Evolutionary conservation across 2,329 filamentous ascomycete species (phyloP), one percentile per base, ranked within the genome.

Genomic region (Xylariaceae sp.): DNA sequence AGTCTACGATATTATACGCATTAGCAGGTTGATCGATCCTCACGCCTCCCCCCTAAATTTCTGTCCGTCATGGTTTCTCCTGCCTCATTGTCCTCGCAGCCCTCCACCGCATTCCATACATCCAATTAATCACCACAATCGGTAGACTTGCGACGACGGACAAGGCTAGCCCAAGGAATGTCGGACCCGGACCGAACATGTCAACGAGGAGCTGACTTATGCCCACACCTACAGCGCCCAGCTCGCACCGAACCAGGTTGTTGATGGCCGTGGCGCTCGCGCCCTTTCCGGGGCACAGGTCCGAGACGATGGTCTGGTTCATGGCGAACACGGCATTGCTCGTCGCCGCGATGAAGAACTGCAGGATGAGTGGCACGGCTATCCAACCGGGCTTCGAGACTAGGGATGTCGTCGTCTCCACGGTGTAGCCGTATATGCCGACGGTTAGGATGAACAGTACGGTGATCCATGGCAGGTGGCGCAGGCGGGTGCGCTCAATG

Each of bases 271-370:
- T 52, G 11, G 29, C 23, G 26, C 49, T 31, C 14, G 48, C 49
- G 14, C 40, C 39, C 49, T 52, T 52, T 1, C 49, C 49, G 16
- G 49, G 49, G 31, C 49, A 52, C 23, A 52, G 17, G 23, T 52
- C 49, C n/a, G 49, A 52, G 21, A 52, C 14, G 21, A 52, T 26
- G 6, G 49, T 52, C 49, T 52, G 49, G 49, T 52, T 52, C 21
- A 52, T 26, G 4, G 49, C 49, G 23, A 52, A 52, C 4, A 52
- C 49, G 23, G 49, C 49, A 23, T 52, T 52, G 31, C 49, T 52
- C 34, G 49, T 37, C 1, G 49, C 49, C 29, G 49, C 49, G 12
- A 52, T 52, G 4, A 52, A 8, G 49, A 52, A 52, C 8, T 52
- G 49, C 12, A 52, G 23, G 7, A 45, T 3, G 9, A 52, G 49